Evolutionary conservation across 352 stramenopile genomes (phyloP).

Genomic region (Pythium dissimile): DNA sequence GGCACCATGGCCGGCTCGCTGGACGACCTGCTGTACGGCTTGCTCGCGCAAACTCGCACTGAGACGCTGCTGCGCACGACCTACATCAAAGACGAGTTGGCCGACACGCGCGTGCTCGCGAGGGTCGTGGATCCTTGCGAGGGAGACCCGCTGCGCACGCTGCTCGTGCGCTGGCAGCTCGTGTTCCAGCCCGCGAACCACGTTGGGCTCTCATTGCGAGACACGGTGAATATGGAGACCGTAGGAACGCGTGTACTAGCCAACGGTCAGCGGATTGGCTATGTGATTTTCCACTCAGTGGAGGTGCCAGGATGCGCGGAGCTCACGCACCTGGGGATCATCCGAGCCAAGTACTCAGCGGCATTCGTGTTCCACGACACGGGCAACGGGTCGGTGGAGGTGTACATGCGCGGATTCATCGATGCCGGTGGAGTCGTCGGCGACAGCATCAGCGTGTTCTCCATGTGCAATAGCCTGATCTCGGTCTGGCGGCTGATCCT

Average conservation of each 20-base stretch:
- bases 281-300: constrained; percentile 11
- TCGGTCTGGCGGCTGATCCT: constrained; percentile 7
- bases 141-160: constrained; percentile 11
- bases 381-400: constrained; percentile 8
- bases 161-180: constrained; percentile 25
- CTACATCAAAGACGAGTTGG: constrained; percentile 32
- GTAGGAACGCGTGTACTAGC: not conserved
- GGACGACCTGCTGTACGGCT: constrained; percentile 15
- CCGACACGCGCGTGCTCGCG: constrained; percentile 36
- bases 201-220: constrained; percentile 1
- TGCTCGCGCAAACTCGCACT: not conserved
- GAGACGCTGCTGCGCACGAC: constrained; percentile 8
- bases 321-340: constrained; percentile 19
- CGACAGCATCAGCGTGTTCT: constrained; percentile 4
- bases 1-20: constrained; percentile 2
- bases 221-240: constrained; percentile 13
- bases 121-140: constrained; percentile 33
- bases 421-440: constrained; percentile 25
- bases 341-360: constrained; percentile 43
- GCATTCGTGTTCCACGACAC: constrained; percentile 15
- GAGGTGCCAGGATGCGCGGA: constrained; percentile 6
- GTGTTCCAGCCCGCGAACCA: constrained; percentile 12
- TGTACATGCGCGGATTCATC: constrained; percentile 35
- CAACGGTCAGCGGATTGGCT: constrained; percentile 11
- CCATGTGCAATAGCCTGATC: not conserved